Evolutionary conservation across 2,329 filamentous ascomycete species (phyloP), one percentile per base, ranked within the genome.

Genomic region (Xylariaceae sp.): DNA sequence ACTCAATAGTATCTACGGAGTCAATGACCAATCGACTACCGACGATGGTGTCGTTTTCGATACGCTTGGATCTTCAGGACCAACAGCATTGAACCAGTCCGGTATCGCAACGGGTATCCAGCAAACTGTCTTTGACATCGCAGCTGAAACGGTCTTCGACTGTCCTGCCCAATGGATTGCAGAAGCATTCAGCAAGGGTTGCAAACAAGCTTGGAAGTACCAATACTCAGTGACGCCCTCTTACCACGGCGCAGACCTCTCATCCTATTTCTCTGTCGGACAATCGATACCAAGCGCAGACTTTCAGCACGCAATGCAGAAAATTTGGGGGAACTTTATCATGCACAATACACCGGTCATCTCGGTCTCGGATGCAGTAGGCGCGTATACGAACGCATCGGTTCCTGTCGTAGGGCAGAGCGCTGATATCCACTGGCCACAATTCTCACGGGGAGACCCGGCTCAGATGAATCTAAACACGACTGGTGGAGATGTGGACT

Each of bases 131-230:
- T 62, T 68, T 49, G 71, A 76, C 55, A 69, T 79, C 42, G 74
- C 71, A 38, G 73, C 70, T 30, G 75, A 80, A 62, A 70, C 69
- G 1, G 75, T 73, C 1, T 78, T 77, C 48, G 65, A 72, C 38
- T 80, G 75, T 52, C 73, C 75, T 0, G 69, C 71, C 0, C 76
- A 78, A 60, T 79, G 74, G 75, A 61, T 77, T 42, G 68, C 70
- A 11, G 66, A 71, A 40, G 73, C 74, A 2, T 78, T 71, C 52
- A 64, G 54, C 45, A 50, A 54, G 18, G 59, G 57, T 22, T 55
- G 48, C n/a, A 58, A 61, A 6, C 48, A 63, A 31, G 62, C 62
- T n/a, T 75, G 68, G 66, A 70, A 69, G 47, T 74, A 74, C 48
- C 71, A 75, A 52, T 74, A 69, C 52, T 69, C 64, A 14, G 60